Base-by-base conservation (phyloP, 805 yeast species). In the Candida stauntonica region DNA sequence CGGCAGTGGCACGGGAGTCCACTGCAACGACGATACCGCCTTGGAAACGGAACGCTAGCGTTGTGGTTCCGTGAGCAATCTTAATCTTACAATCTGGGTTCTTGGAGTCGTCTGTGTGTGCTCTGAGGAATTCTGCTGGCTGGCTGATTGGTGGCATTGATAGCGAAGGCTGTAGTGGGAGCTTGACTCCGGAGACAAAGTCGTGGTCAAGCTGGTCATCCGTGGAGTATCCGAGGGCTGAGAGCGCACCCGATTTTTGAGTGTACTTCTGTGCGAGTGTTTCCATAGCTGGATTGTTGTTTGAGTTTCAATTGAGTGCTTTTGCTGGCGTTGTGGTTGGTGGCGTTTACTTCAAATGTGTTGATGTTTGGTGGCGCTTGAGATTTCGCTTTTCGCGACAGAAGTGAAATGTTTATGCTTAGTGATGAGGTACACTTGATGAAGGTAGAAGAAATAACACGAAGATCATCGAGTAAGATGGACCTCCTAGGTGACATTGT, bases 41-140 rank as follows among this genome's bases (percentile, higher is more conserved):
- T 66, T 91, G 79, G 65, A 89, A 93, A 63, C 97, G 75, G 69
- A 93, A 93, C 8, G 98, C 96, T 54, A 93, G 71, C 12, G 99
- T 93, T 6, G 99, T 93, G n/a, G 99, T 93, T 62, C 99, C 99
- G 64, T 93, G 99, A 17, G 97, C 96, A 57, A 93, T 85, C 62
- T 93, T 91, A 68, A 93, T 91, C 57, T 81, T 84, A 66, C 95
- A 89, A 59, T 88, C 97, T 19, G 95, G 95, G 61, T 89, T 91
- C 44, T 79, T 60, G 15, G 87, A 81, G 63, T 93, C 97, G 64
- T 93, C 99, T 7, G 99, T 93, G 64, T 93, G 97, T n/a, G 97
- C 97, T 62, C 98, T 75, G 50, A 93, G 69, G 60, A 91, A 91
- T 38, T 85, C 95, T 6, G 96, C 78, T 23, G 99, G 98, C 52